Conservation (phyloP, 1,139 yeast species). For the Debaryomycetaceae sp. region DNA sequence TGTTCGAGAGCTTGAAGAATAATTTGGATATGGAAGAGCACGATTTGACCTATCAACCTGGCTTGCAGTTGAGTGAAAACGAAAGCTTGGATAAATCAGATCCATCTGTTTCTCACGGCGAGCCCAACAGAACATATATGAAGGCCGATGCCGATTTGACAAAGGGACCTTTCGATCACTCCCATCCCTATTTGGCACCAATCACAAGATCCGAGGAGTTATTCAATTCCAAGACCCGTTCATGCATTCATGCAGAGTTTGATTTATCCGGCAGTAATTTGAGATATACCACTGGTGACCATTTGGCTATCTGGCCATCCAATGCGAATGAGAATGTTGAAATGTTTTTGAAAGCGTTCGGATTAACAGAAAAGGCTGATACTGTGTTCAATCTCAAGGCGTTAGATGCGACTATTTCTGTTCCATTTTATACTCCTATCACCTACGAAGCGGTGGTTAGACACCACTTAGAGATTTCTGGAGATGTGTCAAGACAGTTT, state of each 20-base stretch:
- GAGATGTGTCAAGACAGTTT: slow-evolving; percentile 89
- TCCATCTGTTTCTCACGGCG: slow-evolving; percentile 68
- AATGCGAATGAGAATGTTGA: slow-evolving; percentile 74
- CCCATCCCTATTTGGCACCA: slow-evolving; percentile 82
- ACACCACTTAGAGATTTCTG: slow-evolving; percentile 86
- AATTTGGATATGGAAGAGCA: slow-evolving; percentile 68
- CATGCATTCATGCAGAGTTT: slow-evolving; percentile 88
- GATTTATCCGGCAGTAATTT: slow-evolving; percentile 74
- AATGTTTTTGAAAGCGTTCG: slow-evolving; percentile 61
- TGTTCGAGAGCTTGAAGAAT: slow-evolving; percentile 64
- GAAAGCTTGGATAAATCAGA: slow-evolving; percentile 28
- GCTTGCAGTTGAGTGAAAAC: slow-evolving; percentile 47
- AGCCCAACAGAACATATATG: slow-evolving; percentile 66
- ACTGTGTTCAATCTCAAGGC: slow-evolving; percentile 63
- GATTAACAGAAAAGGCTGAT: slow-evolving; percentile 50
- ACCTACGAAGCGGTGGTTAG: slow-evolving; percentile 85
- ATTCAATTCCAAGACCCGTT: slow-evolving; percentile 62
- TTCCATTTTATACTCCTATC: slow-evolving; percentile 88
- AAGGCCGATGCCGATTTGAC: slow-evolving; percentile 38
- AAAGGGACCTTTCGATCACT: slow-evolving; percentile 78
- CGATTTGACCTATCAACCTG: slow-evolving; percentile 75
- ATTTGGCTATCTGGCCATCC: slow-evolving; percentile 91
- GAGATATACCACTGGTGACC: slow-evolving; percentile 93
- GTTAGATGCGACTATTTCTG: slow-evolving; percentile 65
- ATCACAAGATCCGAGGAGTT: slow-evolving; percentile 62